Evolutionary conservation across 2,329 filamentous ascomycete genomes (phyloP).

Genomic region (Penicillium paneum): DNA sequence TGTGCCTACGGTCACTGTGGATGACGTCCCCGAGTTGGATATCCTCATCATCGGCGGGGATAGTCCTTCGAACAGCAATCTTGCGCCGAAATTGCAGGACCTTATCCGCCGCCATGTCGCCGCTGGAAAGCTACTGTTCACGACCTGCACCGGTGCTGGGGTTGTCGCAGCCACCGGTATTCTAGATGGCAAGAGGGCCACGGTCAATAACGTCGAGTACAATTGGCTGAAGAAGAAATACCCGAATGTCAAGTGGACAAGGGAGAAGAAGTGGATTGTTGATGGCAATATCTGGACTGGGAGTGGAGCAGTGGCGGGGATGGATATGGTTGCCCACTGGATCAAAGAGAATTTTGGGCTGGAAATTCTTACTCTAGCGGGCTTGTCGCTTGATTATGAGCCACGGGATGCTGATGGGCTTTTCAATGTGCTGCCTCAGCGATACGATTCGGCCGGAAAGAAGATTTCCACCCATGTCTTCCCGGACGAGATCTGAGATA

Average conservation of each 20-base stretch:
- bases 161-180: not conserved
- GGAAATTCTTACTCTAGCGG: conserved; percentile 16
- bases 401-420: conserved; percentile 29
- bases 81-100: not conserved
- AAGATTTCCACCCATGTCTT: conserved; percentile 29
- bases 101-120: not conserved
- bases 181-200: not conserved
- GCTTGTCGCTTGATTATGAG: not conserved
- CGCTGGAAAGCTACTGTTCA: not conserved
- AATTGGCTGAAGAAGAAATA: not conserved
- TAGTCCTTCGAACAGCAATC: not conserved
- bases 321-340: conserved; percentile 47
- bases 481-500: not conserved
- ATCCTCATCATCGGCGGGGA: not conserved
- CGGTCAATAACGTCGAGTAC: not conserved
- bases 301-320: conserved; percentile 46
- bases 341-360: conserved; percentile 36
- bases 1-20: not conserved
- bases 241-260: conserved; percentile 15
- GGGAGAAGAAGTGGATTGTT: conserved; percentile 45
- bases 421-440: conserved; percentile 26
- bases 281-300: conserved; percentile 50
- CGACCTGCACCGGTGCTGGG: not conserved
- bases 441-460: conserved; percentile 29
- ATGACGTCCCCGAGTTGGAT: not conserved